Evolutionary conservation across 345 rosid genomes (phyloP), one percentile per base, ranked within the genome.

Genomic region (Acer negundo): DNA sequence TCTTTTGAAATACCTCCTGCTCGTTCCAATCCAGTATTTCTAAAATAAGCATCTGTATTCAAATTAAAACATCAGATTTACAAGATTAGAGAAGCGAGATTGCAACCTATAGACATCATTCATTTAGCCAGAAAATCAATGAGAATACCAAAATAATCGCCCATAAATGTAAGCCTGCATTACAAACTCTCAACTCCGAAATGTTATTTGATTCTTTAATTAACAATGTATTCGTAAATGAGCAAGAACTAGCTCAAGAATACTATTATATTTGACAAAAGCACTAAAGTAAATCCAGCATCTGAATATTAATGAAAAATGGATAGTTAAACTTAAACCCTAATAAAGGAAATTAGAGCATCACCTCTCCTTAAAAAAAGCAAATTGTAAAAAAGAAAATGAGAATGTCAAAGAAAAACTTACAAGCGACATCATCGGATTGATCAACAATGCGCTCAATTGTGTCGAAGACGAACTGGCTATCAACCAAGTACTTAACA

Each of bases 1-100:
- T 95, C 99, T 38, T 76, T 86, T 62, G 90, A 89, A 83, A 95
- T 84, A 72, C 86, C 76, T 69, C 72, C 81, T 42, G 94, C 74
- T 79, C 97, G 75, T 82, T 93, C 99, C 90, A 95, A 78, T 72
- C 98, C 97, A 67, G 94, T 95, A 75, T 85, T 92, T 73, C 96
- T 90, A 75, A 95, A 95, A 85, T 93, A 93, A 17, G 96, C 86
- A 91, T 87, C 99, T 95, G 90, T 26, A 73, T 63, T 17, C 7
- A 40, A 35, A 53, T 49, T 47, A 28, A 49, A 77, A 61, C 75
- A 72, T 40, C 51, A 62, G 11, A 62, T 71, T 62, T 1, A 44
- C 20, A 26, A 13, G 31, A 75, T 70, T 20, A n/a, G 20, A 4
- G 10, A 74, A 83, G 42, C 75, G 70, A 46, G 47, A 78, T 66